phyloP scores from a whole-genome alignment of 1,284 basidiomycete species.

The Cryptococcus sp. region DNA sequence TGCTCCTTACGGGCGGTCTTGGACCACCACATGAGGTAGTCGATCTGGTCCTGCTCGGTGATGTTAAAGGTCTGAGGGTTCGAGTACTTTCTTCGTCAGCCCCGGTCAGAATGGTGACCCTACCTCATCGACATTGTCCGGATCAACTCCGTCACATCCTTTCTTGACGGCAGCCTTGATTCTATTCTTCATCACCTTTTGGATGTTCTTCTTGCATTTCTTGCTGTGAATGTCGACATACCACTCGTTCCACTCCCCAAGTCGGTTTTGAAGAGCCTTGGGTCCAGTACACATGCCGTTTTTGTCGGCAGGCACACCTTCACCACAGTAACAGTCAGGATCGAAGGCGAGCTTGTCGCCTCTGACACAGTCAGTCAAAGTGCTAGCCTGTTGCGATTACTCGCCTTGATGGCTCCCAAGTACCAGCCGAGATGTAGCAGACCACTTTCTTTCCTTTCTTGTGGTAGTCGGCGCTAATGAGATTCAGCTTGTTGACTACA shows the following conservation, averaged over 20 bases:
- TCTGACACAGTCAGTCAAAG: slow-evolving; percentile 9
- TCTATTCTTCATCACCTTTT: slow-evolving; percentile 23
- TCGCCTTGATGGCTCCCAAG: slow-evolving; percentile 27
- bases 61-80: slow-evolving; percentile 28
- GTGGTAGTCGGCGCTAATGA: background rate
- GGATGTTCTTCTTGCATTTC: slow-evolving; percentile 21
- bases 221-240: slow-evolving; percentile 29
- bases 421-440: slow-evolving; percentile 46
- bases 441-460: slow-evolving; percentile 37
- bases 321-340: slow-evolving; percentile 27
- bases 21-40: slow-evolving; percentile 36
- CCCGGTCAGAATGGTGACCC: background rate
- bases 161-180: slow-evolving; percentile 30
- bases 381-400: background rate
- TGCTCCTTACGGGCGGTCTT: slow-evolving; percentile 11
- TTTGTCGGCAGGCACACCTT: slow-evolving; percentile 10
- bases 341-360: slow-evolving; percentile 15
- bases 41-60: slow-evolving; percentile 24
- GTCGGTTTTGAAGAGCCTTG: slow-evolving; percentile 18
- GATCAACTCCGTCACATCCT: slow-evolving; percentile 44
- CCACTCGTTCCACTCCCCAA: slow-evolving; percentile 35
- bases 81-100: slow-evolving; percentile 10
- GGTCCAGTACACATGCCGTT: slow-evolving; percentile 7
- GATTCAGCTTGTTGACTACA: background rate
- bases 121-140: slow-evolving; percentile 40